A percentile compares a stretch with the other conserved stretches of the same genome.
Conservation (phyloP, 352 stramenopile genomes). For the Globisporangium paroecandrum region DNA sequence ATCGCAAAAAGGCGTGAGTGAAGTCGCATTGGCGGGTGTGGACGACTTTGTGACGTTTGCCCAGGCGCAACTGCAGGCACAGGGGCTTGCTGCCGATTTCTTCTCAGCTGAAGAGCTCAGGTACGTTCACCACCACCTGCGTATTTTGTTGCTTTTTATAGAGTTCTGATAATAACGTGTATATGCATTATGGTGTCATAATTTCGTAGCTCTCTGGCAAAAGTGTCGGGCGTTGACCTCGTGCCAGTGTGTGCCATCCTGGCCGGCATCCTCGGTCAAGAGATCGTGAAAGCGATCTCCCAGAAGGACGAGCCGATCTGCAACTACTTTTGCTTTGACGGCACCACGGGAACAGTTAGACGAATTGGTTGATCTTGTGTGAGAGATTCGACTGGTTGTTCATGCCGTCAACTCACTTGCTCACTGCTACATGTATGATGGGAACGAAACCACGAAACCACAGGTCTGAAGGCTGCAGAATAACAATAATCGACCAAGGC, state of each 20-base stretch:
- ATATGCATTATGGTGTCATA: neutral
- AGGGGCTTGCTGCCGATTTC: constrained; percentile 66
- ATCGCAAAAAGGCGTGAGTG: constrained; percentile 18
- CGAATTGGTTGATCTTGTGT: constrained; percentile 40
- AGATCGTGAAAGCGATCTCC: constrained; percentile 98
- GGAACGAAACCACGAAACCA: neutral
- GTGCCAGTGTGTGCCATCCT: constrained; percentile 94
- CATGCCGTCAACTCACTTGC: neutral
- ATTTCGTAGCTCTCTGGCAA: constrained; percentile 32
- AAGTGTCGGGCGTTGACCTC: constrained; percentile 56
- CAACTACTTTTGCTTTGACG: constrained; percentile 96
- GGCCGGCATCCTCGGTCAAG: constrained; percentile 95
- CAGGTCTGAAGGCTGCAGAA: neutral
- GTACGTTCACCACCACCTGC: constrained; percentile 18
- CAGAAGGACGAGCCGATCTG: constrained; percentile 95
- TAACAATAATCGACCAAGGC: constrained; percentile 2
- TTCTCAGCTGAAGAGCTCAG: constrained; percentile 49
- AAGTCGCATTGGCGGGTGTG: constrained; percentile 17
- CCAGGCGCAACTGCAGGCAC: constrained; percentile 34
- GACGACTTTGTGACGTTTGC: constrained; percentile 63
- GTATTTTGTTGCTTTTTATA: neutral
- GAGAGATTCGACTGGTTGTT: neutral
- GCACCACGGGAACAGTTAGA: constrained; percentile 48
- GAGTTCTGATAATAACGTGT: neutral
- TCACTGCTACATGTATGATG: neutral